Evolutionary conservation across 225 moss, liverwort and hornwort genomes (phyloP).

Genomic region (Neckera pumila): DNA sequence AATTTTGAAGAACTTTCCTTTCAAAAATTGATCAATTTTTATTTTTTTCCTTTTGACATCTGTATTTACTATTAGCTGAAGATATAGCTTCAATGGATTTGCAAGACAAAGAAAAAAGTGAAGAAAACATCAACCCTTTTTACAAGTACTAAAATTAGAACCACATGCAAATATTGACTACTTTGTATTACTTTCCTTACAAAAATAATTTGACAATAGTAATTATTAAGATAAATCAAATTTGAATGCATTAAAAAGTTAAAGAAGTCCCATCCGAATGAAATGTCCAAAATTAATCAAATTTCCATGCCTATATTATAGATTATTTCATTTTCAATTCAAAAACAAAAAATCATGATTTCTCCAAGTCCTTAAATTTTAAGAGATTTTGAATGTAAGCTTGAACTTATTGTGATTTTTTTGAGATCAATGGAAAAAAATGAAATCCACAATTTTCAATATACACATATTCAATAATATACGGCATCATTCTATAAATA

Average conservation of each 20-base stretch:
- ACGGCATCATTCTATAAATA: accelerated
- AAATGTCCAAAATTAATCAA: accelerated
- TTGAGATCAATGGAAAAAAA: not conserved
- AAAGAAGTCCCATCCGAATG: not conserved
- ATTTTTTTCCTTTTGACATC: not conserved
- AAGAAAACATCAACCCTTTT: not conserved
- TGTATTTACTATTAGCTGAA: not conserved
- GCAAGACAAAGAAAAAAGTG: not conserved
- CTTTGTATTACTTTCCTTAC: not conserved
- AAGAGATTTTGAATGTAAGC: not conserved
- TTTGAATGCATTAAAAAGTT: not conserved
- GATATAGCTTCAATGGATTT: not conserved
- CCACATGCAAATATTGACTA: not conserved
- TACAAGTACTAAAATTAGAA: not conserved
- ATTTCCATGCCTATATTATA: not conserved
- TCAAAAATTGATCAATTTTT: not conserved
- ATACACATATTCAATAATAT: accelerated
- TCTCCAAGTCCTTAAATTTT: not conserved
- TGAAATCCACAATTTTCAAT: not conserved
- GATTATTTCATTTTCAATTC: not conserved
- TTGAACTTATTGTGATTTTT: not conserved
- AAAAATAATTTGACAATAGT: not conserved
- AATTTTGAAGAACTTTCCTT: not conserved
- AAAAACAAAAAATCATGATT: not conserved
- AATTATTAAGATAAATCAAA: not conserved